Base-by-base conservation (phyloP, 306 rosid species). In the Urtica urens region DNA sequence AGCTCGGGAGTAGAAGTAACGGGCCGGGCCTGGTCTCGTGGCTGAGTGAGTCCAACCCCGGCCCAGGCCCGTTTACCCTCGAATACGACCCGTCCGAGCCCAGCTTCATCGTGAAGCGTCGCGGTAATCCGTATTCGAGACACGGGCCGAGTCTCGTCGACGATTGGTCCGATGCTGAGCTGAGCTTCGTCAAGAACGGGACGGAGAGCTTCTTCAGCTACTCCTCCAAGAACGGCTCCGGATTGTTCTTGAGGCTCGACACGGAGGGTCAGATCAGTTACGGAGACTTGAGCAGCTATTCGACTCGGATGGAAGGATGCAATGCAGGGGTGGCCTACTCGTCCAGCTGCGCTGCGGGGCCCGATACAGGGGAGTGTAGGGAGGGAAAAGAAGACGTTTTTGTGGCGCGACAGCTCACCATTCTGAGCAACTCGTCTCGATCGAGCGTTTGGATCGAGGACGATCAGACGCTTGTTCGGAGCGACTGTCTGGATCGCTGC, bases 401-500 rank as follows among this genome's bases (percentile, higher is more conserved):
- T 31, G 37, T 45, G 46, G 6, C 11, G 14, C 33, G 14, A n/a
- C n/a, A n/a, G n/a, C 51, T 50, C 7, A 3, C 9, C 6, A 44
- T 45, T 10, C 1, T 16, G 18, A 20, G 27, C 25, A 38, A 40
- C 6, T 11, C 3, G 15, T 38, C 58, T 16, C 2, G 3, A 9
- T 15, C 42, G 1, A n/a, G 8, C 15, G 13, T 23, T 11, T 11
- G n/a, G n/a, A 1, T 7, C 23, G 35, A 46, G 12, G 11, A 14
- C 12, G 46, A 46, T 6, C 23, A 34, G 1, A 57, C 20, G 45
- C 23, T 46, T 19, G 25, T 16, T 34, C 23, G 33, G 11, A 23
- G 35, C 3, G 63, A 57, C 12, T 57, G 63, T 17, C 35, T 18
- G 53, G 63, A 30, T 4, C 53, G 16, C 22, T 57, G 54, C 25